phyloP scores from a whole-genome alignment of 2,329 filamentous ascomycete species.

The Penicillium sp. region DNA sequence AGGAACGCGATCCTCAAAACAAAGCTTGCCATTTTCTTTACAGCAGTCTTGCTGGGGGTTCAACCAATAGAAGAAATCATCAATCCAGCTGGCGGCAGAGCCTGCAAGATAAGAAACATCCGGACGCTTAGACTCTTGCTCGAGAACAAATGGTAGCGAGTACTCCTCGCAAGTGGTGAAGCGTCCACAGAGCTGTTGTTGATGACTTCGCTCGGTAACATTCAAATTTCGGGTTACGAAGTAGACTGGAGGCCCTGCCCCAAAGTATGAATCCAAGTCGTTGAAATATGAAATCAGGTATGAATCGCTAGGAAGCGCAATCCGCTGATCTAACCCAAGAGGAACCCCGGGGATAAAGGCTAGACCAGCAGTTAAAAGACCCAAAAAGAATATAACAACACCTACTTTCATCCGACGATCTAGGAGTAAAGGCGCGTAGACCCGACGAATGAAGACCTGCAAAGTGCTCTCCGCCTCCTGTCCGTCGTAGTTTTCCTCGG shows the following conservation, averaged over 20 bases:
- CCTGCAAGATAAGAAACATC: constrained; percentile 85
- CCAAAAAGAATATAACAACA: constrained; percentile 79
- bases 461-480: constrained; percentile 75
- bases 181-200: constrained; percentile 83
- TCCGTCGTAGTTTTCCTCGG: constrained; percentile 67
- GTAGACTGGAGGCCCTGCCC: constrained; percentile 89
- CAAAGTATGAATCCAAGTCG: constrained; percentile 89
- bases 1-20: constrained; percentile 74
- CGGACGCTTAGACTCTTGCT: constrained; percentile 88
- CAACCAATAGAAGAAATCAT: constrained; percentile 96
- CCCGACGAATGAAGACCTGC: constrained; percentile 84
- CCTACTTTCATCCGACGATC: constrained; percentile 74
- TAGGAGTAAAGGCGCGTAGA: constrained; percentile 79
- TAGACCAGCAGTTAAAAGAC: constrained; percentile 78
- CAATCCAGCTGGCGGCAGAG: constrained; percentile 90
- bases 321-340: constrained; percentile 88
- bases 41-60: constrained; percentile 82
- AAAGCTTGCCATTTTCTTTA: constrained; percentile 66
- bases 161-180: constrained; percentile 84
- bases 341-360: constrained; percentile 80
- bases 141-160: constrained; percentile 84
- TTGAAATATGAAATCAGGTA: constrained; percentile 97
- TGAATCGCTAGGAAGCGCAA: constrained; percentile 88
- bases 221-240: constrained; percentile 86
- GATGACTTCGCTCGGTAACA: constrained; percentile 68